A percentile compares a stretch with the other conserved stretches of the same genome.
Evolutionary conservation across 805 yeast genomes (phyloP).

Genomic region (Tetrapisispora fleetii): DNA sequence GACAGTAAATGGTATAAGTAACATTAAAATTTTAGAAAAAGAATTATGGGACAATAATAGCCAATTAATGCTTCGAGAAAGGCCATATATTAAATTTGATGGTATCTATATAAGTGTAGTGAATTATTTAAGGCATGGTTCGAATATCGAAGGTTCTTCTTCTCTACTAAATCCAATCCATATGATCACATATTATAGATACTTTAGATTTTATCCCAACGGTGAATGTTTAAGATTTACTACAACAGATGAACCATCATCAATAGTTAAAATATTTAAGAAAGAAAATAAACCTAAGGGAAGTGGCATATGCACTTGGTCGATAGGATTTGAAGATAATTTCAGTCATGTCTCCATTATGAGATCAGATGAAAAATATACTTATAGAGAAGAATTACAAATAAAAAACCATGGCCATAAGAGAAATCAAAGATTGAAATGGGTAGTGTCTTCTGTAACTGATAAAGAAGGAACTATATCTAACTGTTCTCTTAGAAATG

Average conservation of each 20-base stretch:
- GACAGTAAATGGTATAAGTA: slow-evolving; percentile 30
- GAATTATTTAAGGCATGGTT: slow-evolving; percentile 77
- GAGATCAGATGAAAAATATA: slow-evolving; percentile 52
- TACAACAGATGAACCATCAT: slow-evolving; percentile 60
- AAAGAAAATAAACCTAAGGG: slow-evolving; percentile 27
- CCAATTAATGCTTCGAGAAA: slow-evolving; percentile 32
- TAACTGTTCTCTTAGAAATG: slow-evolving; percentile 53
- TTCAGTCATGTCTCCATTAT: slow-evolving; percentile 40
- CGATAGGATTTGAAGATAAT: slow-evolving; percentile 42
- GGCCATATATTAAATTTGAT: slow-evolving; percentile 71
- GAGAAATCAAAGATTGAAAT: slow-evolving; percentile 59
- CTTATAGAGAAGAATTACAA: slow-evolving; percentile 52
- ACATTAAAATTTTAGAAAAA: slow-evolving; percentile 31
- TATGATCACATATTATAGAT: slow-evolving; percentile 81
- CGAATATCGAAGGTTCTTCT: slow-evolving; percentile 51
- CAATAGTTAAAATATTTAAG: slow-evolving; percentile 49
- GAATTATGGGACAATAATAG: slow-evolving; percentile 34
- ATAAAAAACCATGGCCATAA: slow-evolving; percentile 52
- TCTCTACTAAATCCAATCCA: slow-evolving; percentile 70
- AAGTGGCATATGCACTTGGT: slow-evolving; percentile 48
- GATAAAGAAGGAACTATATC: slow-evolving; percentile 48
- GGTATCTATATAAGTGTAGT: slow-evolving; percentile 84
- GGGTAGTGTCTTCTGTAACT: slow-evolving; percentile 55
- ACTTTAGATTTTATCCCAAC: slow-evolving; percentile 67
- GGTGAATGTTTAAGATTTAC: slow-evolving; percentile 66